Evolutionary conservation across 2,329 filamentous ascomycete species (phyloP).

Genomic region (Colletotrichum truncatum): DNA sequence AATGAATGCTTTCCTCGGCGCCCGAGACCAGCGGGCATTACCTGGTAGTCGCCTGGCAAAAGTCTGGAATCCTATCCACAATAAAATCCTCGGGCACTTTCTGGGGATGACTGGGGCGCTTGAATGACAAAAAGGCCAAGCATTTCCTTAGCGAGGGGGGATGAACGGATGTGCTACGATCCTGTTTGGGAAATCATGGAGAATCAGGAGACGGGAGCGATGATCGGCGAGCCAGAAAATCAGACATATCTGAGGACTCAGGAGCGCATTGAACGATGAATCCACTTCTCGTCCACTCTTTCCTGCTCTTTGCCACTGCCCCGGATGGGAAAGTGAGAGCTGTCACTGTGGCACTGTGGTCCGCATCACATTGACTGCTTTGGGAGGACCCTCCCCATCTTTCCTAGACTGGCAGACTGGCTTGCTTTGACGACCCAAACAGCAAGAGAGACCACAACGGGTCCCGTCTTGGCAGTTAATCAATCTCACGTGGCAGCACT

Average conservation of each 20-base stretch:
- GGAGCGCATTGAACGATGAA: not conserved
- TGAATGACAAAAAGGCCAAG: constrained; percentile 17
- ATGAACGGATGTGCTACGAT: constrained; percentile 25
- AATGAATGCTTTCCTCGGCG: not conserved
- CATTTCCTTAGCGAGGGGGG: constrained; percentile 27
- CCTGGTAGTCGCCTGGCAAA: too few relatives aligned
- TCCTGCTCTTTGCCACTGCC: not conserved
- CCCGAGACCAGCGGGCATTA: constrained; percentile 7
- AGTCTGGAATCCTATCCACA: not conserved
- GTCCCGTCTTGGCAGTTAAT: constrained; percentile 24
- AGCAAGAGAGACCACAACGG: constrained; percentile 6
- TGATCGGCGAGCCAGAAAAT: constrained; percentile 26
- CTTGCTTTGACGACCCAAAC: constrained; percentile 10
- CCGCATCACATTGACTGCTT: not conserved
- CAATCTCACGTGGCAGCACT: constrained; percentile 1
- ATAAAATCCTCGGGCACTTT: not conserved
- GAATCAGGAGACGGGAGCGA: constrained; percentile 15
- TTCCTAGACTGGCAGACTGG: not conserved
- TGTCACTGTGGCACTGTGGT: not conserved
- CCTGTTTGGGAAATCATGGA: constrained; percentile 28
- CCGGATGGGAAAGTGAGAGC: not conserved
- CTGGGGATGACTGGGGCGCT: constrained; percentile 6
- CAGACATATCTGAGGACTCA: constrained; percentile 1
- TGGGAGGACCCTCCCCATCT: too few relatives aligned
- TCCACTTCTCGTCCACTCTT: not conserved